Conservation (phyloP, 441 rosid genomes). For the Jatropha podagrica region DNA sequence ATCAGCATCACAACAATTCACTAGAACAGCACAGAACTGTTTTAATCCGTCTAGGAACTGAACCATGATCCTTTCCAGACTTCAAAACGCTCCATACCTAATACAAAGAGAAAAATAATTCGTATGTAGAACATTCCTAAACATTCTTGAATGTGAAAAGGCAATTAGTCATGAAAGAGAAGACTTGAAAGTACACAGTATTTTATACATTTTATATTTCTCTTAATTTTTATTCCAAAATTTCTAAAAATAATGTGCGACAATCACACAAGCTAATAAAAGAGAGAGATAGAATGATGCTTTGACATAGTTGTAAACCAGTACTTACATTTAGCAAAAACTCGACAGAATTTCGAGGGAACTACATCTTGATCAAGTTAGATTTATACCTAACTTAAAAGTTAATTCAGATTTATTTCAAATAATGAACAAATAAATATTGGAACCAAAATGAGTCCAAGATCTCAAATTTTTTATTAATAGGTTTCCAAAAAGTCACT, state of each 20-base stretch:
- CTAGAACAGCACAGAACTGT: constrained; percentile 49
- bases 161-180: not conserved
- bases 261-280: not conserved
- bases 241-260: not conserved
- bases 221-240: not conserved
- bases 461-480: not conserved
- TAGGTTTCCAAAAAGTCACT: not conserved
- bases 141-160: not conserved
- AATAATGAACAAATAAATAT: not conserved
- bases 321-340: not conserved
- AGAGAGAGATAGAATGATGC: not conserved
- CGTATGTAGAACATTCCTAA: not conserved
- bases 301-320: not conserved
- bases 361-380: not conserved
- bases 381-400: not conserved
- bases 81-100: constrained; percentile 79
- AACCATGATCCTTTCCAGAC: constrained; percentile 62
- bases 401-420: not conserved
- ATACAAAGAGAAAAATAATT: not conserved
- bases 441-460: not conserved
- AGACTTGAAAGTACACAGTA: not conserved
- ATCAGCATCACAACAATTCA: constrained; percentile 70
- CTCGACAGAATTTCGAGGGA: not conserved
- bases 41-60: constrained; percentile 67
- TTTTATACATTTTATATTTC: not conserved